A percentile compares a stretch with the other conserved stretches of the same genome.
Evolutionary conservation across 495 filamentous ascomycete genomes (phyloP).

Genomic region (Penicillium nucicola): DNA sequence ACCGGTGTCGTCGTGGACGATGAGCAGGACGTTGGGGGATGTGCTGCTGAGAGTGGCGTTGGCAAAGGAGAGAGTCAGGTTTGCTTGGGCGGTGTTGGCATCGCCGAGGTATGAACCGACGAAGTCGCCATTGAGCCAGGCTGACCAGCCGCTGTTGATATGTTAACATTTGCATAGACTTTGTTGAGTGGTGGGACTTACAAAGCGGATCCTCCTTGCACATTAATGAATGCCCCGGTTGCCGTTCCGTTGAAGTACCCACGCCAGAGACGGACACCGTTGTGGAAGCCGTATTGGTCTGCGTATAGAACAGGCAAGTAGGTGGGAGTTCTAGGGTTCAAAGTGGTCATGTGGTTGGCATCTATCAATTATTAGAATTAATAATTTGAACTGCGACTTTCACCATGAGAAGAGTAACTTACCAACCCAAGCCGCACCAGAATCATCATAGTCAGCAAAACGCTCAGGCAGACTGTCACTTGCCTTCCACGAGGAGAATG

Average conservation of each 20-base stretch:
- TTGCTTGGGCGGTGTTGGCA: conserved; percentile 32
- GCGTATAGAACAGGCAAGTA: conserved; percentile 56
- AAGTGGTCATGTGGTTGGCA: conserved; percentile 51
- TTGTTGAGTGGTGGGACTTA: conserved; percentile 15
- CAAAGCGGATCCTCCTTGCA: conserved; percentile 62
- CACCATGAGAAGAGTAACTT: conserved; percentile 5
- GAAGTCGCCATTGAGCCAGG: conserved; percentile 54
- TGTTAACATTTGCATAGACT: background rate
- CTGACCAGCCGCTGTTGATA: conserved; percentile 44
- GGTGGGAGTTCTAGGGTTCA: conserved; percentile 57
- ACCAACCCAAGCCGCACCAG: conserved; percentile 53
- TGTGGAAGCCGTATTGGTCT: conserved; percentile 71
- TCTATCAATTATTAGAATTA: conserved; percentile 35
- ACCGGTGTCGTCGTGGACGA: conserved; percentile 72
- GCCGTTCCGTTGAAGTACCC: conserved; percentile 61
- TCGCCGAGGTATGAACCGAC: conserved; percentile 56
- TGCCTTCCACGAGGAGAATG: conserved; percentile 59
- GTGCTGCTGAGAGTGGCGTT: conserved; percentile 49
- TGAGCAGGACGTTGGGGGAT: conserved; percentile 57
- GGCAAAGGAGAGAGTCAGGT: conserved; percentile 30
- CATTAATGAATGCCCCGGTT: conserved; percentile 52
- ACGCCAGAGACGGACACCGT: conserved; percentile 64
- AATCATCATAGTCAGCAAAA: conserved; percentile 57
- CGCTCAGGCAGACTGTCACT: conserved; percentile 70
- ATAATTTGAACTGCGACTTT: background rate